These are phyloP conservation scores for Coniophora puteana DNA, from an alignment of 1,284 basidiomycete species.

Conservation along the genomic window DNA sequence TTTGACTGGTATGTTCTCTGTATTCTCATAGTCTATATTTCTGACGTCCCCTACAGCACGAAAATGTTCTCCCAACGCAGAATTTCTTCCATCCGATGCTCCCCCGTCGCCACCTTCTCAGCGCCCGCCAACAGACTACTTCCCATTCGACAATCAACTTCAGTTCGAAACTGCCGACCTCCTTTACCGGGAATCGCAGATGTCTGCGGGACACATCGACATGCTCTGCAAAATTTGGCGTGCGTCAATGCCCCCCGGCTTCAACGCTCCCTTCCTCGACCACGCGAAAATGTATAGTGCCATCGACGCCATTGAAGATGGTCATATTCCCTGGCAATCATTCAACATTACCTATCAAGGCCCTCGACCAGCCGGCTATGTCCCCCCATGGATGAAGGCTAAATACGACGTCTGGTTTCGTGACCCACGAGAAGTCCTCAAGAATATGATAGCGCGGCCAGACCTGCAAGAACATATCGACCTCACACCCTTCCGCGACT, in stretches of 20 bases:
- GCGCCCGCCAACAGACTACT: too few species aligned
- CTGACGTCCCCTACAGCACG: too few species aligned
- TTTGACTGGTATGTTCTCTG: too few species aligned
- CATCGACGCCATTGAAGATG: conserved; percentile 10
- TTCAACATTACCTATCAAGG: conserved; percentile 14
- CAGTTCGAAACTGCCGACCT: conserved; percentile 1
- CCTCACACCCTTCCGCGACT: conserved; percentile 14
- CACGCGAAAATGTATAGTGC: background rate
- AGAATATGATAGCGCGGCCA: conserved; percentile 7
- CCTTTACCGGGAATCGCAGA: background rate
- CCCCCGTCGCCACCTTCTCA: too few species aligned
- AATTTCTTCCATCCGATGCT: too few species aligned
- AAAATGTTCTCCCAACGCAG: too few species aligned
- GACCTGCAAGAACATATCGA: conserved; percentile 21
- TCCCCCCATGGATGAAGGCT: conserved; percentile 6
- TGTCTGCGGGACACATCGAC: conserved; percentile 1
- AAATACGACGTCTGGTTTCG: conserved; percentile 12
- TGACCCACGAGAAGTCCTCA: conserved; percentile 6
- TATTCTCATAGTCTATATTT: too few species aligned
- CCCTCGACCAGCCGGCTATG: conserved; percentile 2
- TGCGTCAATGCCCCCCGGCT: background rate
- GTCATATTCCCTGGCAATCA: conserved; percentile 19
- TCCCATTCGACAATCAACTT: background rate
- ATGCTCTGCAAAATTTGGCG: background rate
- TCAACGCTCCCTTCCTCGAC: background rate